Percentiles rank a stretch among this genome's conserved stretches.
Evolutionary conservation across 2,329 filamentous ascomycete genomes (phyloP).

Genomic region (Harringtonia lauricola): DNA sequence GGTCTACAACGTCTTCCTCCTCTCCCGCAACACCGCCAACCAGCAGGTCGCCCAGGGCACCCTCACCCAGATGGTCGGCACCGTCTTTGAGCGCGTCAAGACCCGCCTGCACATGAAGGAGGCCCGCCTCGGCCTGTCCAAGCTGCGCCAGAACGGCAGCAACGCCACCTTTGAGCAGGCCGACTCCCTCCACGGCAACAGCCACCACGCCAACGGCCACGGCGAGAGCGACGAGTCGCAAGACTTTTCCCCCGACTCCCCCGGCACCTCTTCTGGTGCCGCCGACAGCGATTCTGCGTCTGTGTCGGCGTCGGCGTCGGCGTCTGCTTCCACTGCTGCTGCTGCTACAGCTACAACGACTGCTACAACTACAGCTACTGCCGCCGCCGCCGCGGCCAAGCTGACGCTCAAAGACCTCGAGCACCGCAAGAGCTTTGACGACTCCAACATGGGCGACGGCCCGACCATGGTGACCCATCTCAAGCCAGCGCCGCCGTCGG

Average conservation of each 20-base stretch:
- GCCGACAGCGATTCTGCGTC: too few species aligned
- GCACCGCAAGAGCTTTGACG: conserved; percentile 57
- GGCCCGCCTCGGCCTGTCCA: conserved; percentile 49
- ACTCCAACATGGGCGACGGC: conserved; percentile 55
- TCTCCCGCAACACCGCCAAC: conserved; percentile 87
- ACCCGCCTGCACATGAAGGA: conserved; percentile 79
- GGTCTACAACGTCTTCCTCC: conserved; percentile 97
- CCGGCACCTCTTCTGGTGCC: conserved; percentile 12
- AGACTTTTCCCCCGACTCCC: conserved; percentile 14
- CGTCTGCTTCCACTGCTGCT: too few species aligned
- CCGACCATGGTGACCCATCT: conserved; percentile 56
- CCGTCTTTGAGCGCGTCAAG: conserved; percentile 93
- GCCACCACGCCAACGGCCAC: conserved; percentile 20
- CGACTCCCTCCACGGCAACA: conserved; percentile 18
- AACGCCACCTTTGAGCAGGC: conserved; percentile 39
- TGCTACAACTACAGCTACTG: conserved; percentile 18
- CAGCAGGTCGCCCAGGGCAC: conserved; percentile 97
- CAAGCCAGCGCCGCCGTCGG: conserved; percentile 28
- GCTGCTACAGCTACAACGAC: too few species aligned
- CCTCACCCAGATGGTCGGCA: conserved; percentile 95
- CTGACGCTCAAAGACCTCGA: conserved; percentile 57
- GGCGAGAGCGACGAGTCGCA: conserved; percentile 26
- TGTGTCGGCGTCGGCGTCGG: too few species aligned
- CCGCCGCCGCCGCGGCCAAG: conserved; percentile 30
- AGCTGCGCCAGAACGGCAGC: conserved; percentile 40